Evolutionary conservation across 164 flowering plant species (phyloP).

Genomic region (Aristolochia californica): DNA sequence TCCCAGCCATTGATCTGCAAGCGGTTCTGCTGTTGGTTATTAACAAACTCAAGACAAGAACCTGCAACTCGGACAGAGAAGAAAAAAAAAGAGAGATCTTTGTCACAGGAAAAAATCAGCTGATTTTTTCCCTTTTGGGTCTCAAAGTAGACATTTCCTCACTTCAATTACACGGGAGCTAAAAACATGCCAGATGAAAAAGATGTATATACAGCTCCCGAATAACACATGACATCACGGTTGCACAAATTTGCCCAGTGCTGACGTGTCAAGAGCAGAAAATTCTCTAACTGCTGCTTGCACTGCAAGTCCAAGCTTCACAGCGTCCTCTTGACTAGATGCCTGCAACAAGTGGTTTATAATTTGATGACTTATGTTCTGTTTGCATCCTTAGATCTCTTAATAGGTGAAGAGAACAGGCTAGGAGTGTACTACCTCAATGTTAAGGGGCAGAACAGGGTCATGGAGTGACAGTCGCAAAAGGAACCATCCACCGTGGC

Average conservation of each 20-base stretch:
- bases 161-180: too few species aligned
- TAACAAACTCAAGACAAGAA: too few species aligned
- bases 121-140: too few species aligned
- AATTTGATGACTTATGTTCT: not conserved
- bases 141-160: too few species aligned
- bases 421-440: constrained; percentile 46
- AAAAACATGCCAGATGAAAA: too few species aligned
- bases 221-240: not conserved
- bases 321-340: constrained; percentile 60
- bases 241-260: constrained; percentile 53
- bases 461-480: constrained; percentile 92
- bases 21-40: too few species aligned
- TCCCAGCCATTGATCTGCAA: too few species aligned
- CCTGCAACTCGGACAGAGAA: too few species aligned
- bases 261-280: constrained; percentile 63
- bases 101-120: too few species aligned
- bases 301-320: constrained; percentile 70
- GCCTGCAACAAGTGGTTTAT: constrained; percentile 33
- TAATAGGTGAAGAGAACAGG: not conserved
- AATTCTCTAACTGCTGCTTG: constrained; percentile 61
- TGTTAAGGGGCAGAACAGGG: constrained; percentile 93
- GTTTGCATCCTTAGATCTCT: not conserved
- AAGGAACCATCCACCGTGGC: constrained; percentile 96
- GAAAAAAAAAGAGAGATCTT: too few species aligned
- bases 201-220: too few species aligned